A percentile compares a stretch with the other conserved stretches of the same genome.
phyloP scores from a whole-genome alignment of 768 basidiomycete genomes.

The Gloeophyllum trabeum region DNA sequence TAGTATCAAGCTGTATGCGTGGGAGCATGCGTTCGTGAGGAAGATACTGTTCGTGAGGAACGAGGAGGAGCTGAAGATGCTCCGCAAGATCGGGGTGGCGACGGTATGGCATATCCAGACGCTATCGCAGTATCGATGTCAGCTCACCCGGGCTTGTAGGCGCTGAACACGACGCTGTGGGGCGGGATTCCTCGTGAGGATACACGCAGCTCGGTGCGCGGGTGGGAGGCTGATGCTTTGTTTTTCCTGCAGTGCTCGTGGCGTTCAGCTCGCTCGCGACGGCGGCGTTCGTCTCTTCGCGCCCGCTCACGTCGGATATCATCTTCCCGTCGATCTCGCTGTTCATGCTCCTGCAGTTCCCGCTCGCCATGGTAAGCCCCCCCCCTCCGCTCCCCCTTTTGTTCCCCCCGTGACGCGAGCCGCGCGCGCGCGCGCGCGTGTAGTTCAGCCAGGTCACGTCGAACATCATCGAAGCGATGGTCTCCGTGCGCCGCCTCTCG shows the following conservation, averaged over 20 bases:
- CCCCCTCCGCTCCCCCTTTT: constrained; percentile 1
- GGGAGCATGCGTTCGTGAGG: constrained; percentile 86
- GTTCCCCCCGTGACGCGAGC: too few species aligned
- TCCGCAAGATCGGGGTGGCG: constrained; percentile 71
- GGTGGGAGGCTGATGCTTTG: too few species aligned
- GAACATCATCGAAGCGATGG: constrained; percentile 77
- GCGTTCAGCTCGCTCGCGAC: constrained; percentile 77
- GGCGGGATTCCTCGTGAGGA: constrained; percentile 44
- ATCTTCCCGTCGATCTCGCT: constrained; percentile 95
- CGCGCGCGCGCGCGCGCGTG: too few species aligned
- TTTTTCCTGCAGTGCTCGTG: constrained; percentile 38
- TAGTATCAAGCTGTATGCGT: constrained; percentile 86
- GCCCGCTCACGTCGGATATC: constrained; percentile 76
- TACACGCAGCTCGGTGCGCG: too few species aligned
- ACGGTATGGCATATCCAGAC: constrained; percentile 31
- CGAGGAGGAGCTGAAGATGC: constrained; percentile 69
- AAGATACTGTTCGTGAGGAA: constrained; percentile 75
- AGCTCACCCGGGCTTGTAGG: constrained; percentile 18
- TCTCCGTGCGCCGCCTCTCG: constrained; percentile 72
- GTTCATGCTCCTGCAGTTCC: constrained; percentile 82
- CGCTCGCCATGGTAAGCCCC: constrained; percentile 61
- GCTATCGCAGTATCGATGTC: neutral
- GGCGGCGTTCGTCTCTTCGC: constrained; percentile 47
- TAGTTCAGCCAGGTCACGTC: constrained; percentile 66
- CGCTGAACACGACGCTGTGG: constrained; percentile 56